Percentiles rank a stretch among this genome's conserved stretches.
These are phyloP conservation scores for Aspergillus cejpii DNA, from an alignment of 2,329 filamentous ascomycete genomes.

Conservation along the genomic window DNA sequence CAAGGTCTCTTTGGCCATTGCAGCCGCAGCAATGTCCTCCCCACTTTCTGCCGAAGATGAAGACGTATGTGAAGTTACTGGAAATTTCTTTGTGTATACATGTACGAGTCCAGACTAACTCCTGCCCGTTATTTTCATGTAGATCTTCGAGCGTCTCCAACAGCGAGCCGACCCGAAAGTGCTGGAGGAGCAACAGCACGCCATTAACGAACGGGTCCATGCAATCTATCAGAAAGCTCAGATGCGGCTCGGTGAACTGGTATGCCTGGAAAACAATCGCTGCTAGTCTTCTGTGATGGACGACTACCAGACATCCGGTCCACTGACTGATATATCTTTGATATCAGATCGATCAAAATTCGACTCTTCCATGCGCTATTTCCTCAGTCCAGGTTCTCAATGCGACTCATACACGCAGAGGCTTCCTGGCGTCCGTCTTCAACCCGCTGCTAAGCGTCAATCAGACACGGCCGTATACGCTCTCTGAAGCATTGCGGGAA, in stretches of 20 bases:
- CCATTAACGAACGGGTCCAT: constrained; percentile 53
- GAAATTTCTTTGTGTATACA: background rate
- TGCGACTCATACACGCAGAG: constrained; percentile 71
- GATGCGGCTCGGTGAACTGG: constrained; percentile 58
- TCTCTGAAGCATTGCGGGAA: constrained; percentile 70
- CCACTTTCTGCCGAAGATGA: constrained; percentile 39
- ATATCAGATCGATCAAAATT: constrained; percentile 67
- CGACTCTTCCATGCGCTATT: constrained; percentile 79
- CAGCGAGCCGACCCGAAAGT: constrained; percentile 54
- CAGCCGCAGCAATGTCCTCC: constrained; percentile 40
- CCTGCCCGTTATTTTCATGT: constrained; percentile 9
- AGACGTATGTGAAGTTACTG: constrained; percentile 25
- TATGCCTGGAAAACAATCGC: constrained; percentile 34
- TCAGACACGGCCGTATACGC: constrained; percentile 61
- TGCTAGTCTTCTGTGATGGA: background rate
- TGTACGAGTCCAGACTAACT: constrained; percentile 6
- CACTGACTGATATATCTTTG: constrained; percentile 11
- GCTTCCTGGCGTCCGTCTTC: constrained; percentile 77
- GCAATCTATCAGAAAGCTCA: constrained; percentile 58
- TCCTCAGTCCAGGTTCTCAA: constrained; percentile 78
- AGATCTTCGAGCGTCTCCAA: constrained; percentile 35
- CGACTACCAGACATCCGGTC: background rate
- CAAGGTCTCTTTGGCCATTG: constrained; percentile 26
- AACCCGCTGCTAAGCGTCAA: constrained; percentile 66
- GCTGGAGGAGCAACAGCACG: constrained; percentile 54